Evolutionary conservation across 139 green algal species (phyloP), one percentile per base, ranked within the genome.

Genomic region (Gonium pectorale): DNA sequence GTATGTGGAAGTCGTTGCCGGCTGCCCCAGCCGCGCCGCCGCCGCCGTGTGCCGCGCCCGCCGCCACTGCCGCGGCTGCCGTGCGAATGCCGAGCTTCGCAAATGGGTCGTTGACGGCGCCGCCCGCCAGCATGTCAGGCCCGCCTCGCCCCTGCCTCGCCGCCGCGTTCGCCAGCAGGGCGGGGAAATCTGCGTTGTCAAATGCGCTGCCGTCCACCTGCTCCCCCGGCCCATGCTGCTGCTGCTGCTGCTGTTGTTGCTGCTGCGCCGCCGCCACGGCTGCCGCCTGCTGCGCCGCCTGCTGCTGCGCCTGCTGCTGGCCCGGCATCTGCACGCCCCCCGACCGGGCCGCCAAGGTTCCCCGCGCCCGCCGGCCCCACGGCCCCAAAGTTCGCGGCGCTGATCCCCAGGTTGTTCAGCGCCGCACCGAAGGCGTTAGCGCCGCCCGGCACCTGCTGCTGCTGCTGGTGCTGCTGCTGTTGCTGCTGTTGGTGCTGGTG

Each of bases 1-100:
- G 74, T 63, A 90, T 90, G 27, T 67, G 77, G 59, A 89, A 89
- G 37, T 78, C 84, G 38, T 68, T 44, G 22, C 49, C 74, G 27
- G 46, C 83, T 41, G 51, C 62, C 6, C n/a, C 72, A 29, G 37
- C 79, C 13, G 21, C 80, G 4, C 49, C 64, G 26, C 27, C 54
- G 17, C 35, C 31, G 44, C 63, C 79, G 26, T 68, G 64, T 21
- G 33, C 64, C 3, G 27, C 79, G n/a, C 62, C 78, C 0, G 41
- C 78, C 33, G 63, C 78, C 4, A 84, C 78, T 31, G 78, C 78
- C 7, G 78, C 78, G 3, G 78, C 78, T 8, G 80, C 31, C 31
- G 66, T 86, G 2, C 80, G 80, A 9, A 86, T 7, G 19, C 80
- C 80, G 2, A 86, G 80, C 67, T 78, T 79, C 15, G 66, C 80